A percentile compares a stretch with the other conserved stretches of the same genome.
phyloP scores from a whole-genome alignment of 2,329 filamentous ascomycete genomes.

The Calonectria pauciramosa region DNA sequence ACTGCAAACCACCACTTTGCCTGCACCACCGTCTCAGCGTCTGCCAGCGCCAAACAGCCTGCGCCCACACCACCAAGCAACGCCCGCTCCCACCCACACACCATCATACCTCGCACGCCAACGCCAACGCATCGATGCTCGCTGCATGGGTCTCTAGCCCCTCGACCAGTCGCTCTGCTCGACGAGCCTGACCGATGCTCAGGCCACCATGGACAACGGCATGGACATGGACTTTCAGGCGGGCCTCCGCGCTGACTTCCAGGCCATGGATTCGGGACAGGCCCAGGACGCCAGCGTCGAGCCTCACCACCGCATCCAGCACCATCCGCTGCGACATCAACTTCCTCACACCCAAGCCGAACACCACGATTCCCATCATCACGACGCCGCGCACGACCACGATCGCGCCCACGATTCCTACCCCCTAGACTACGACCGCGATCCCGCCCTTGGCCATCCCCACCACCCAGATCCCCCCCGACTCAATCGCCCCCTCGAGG shows the following conservation, averaged over 20 bases:
- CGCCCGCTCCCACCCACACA: constrained; percentile 49
- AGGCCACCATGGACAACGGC: constrained; percentile 63
- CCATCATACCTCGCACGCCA: constrained; percentile 36
- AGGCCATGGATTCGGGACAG: constrained; percentile 41
- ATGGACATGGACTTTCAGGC: constrained; percentile 50
- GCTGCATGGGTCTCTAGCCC: constrained; percentile 59
- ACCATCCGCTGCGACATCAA: constrained; percentile 49
- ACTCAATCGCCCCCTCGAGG: constrained; percentile 34
- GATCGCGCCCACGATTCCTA: constrained; percentile 35
- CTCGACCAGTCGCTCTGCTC: constrained; percentile 57
- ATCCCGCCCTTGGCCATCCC: constrained; percentile 29
- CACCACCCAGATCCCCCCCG: constrained; percentile 16
- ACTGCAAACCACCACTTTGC: constrained; percentile 17
- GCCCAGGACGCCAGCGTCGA: constrained; percentile 40
- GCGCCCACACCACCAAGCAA: constrained; percentile 30
- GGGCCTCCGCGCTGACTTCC: constrained; percentile 35
- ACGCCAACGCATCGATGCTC: constrained; percentile 64
- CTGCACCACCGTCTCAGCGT: constrained; percentile 17
- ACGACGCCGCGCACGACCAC: constrained; percentile 43
- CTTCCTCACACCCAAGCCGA: constrained; percentile 45
- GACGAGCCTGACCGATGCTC: constrained; percentile 60
- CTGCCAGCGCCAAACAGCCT: constrained; percentile 34
- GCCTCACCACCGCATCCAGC: constrained; percentile 39
- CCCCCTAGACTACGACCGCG: constrained; percentile 33
- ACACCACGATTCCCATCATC: constrained; percentile 46